Conservation (phyloP, 352 stramenopile genomes). For the Albugo laibachii region DNA sequence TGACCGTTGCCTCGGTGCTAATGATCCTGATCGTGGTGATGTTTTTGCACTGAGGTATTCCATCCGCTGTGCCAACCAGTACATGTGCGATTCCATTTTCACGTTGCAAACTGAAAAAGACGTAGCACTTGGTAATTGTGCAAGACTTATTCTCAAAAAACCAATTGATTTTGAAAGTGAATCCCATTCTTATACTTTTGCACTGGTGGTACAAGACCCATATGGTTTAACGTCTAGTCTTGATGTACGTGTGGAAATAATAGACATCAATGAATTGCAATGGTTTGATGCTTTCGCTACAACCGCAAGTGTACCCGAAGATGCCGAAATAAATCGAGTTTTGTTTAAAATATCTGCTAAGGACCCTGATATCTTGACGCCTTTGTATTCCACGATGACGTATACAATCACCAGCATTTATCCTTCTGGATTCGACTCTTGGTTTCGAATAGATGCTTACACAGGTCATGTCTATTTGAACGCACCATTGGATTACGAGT, state of each 20-base stretch:
- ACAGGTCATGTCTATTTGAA: slow-evolving; percentile 16
- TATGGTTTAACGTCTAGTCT: slow-evolving; percentile 8
- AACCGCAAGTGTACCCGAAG: slow-evolving; percentile 15
- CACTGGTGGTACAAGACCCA: slow-evolving; percentile 14
- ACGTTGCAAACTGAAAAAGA: slow-evolving; percentile 15
- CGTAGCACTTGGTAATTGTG: slow-evolving; percentile 16
- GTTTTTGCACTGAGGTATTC: slow-evolving; percentile 16
- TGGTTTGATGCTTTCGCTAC: slow-evolving; percentile 13
- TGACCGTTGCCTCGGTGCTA: slow-evolving; percentile 15
- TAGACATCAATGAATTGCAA: slow-evolving; percentile 33
- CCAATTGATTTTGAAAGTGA: slow-evolving; percentile 23
- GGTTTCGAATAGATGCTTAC: slow-evolving; percentile 13
- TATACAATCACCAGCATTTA: slow-evolving; percentile 15
- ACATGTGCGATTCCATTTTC: too few relatives aligned
- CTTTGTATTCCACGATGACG: slow-evolving; percentile 13
- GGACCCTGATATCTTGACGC: slow-evolving; percentile 19
- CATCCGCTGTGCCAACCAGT: slow-evolving; percentile 9
- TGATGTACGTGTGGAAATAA: slow-evolving; percentile 16
- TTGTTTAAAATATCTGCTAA: slow-evolving; percentile 12
- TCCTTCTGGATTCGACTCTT: slow-evolving; percentile 11
- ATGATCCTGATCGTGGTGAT: slow-evolving; percentile 26
- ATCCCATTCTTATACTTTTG: slow-evolving; percentile 14
- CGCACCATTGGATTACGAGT: slow-evolving; percentile 21
- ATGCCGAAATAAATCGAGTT: slow-evolving; percentile 7
- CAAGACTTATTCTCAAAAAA: slow-evolving; percentile 9